Conservation (phyloP, 345 rosid genomes). For the Leavenworthia alabamica region DNA sequence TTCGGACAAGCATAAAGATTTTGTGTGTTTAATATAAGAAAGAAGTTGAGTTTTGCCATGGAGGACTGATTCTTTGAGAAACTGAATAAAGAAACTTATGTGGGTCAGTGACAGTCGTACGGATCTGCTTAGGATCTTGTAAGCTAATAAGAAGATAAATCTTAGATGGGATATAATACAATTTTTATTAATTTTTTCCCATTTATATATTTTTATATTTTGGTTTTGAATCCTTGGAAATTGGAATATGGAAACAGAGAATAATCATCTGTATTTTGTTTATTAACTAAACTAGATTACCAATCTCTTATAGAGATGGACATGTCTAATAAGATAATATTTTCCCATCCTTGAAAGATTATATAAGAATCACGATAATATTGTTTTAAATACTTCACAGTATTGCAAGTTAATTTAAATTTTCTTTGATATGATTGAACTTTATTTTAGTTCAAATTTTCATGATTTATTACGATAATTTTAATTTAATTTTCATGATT, state of each 20-base stretch:
- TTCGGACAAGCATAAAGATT: constrained; percentile 8
- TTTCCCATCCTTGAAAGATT: neutral
- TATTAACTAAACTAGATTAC: neutral
- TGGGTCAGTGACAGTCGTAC: constrained; percentile 24
- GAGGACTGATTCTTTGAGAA: constrained; percentile 22
- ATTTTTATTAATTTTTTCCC: neutral
- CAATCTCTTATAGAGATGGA: neutral
- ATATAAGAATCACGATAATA: neutral
- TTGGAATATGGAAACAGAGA: neutral
- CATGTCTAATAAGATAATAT: neutral
- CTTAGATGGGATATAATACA: neutral
- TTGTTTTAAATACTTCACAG: neutral
- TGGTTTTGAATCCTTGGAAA: neutral
- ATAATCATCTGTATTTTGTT: neutral
- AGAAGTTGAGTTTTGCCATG: constrained; percentile 12
- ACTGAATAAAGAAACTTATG: constrained; percentile 18
- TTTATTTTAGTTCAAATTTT: neutral
- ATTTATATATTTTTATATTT: neutral
- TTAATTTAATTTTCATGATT: neutral
- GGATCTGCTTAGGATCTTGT: constrained; percentile 20
- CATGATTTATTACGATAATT: neutral
- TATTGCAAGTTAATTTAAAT: neutral
- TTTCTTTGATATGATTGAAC: neutral
- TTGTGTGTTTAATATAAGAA: constrained; percentile 11
- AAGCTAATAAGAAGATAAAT: neutral